Conservation (phyloP, 176 grass and related monocot species). For the Alloteropsis semialata region DNA sequence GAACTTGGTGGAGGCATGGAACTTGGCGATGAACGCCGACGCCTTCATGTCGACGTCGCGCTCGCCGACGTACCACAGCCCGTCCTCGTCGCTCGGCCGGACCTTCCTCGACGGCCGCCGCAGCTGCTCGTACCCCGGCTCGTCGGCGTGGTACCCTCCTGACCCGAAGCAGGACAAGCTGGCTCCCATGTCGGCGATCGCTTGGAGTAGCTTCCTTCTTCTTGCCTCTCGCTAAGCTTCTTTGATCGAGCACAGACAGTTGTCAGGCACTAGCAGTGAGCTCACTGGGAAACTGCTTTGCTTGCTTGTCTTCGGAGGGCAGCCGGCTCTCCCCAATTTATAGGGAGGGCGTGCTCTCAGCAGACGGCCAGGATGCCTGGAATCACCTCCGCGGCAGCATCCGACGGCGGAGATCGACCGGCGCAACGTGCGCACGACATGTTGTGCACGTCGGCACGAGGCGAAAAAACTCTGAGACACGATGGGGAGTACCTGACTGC, state of each 20-base stretch:
- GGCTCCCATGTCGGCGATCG: conserved; percentile 29
- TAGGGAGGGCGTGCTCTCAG: not conserved
- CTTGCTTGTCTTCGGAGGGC: not conserved
- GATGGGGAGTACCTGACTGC: not conserved
- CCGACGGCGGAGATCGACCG: not conserved
- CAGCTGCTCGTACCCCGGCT: conserved; percentile 32
- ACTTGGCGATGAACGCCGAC: conserved; percentile 39
- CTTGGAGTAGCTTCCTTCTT: not conserved
- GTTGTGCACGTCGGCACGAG: conserved; percentile 15
- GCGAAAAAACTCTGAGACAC: not conserved
- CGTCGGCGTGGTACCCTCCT: conserved; percentile 34
- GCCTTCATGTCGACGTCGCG: conserved; percentile 67
- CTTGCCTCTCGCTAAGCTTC: not conserved
- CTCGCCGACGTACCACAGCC: conserved; percentile 56
- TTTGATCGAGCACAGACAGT: not conserved
- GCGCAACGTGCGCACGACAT: not conserved
- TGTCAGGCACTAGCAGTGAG: not conserved
- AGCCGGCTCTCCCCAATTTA: conserved; percentile 30
- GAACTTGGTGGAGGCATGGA: conserved; percentile 27
- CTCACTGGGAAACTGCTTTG: conserved; percentile 8
- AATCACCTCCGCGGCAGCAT: not conserved
- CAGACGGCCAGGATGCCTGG: conserved; percentile 20
- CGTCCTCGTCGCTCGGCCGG: conserved; percentile 74
- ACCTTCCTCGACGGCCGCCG: conserved; percentile 50
- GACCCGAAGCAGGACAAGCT: conserved; percentile 37